Percentiles rank a stretch among this genome's conserved stretches.
These are phyloP conservation scores for Rubia occidens DNA, from an alignment of 305 asterid species.

Conservation along the genomic window DNA sequence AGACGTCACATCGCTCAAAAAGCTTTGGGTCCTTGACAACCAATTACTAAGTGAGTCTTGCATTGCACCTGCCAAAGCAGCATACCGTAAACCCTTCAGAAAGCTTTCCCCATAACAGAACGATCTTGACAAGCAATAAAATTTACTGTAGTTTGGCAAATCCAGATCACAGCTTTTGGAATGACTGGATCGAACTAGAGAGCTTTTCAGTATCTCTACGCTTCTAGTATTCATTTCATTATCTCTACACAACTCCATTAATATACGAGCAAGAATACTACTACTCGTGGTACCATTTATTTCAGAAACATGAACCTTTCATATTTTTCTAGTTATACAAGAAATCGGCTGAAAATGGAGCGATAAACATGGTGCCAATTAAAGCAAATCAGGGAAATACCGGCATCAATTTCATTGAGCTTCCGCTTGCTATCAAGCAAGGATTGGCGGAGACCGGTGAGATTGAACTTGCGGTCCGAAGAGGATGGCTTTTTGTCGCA, in stretches of 20 bases:
- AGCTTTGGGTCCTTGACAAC: conserved; percentile 76
- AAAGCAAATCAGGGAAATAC: conserved; percentile 34
- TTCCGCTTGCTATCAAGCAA: conserved; percentile 57
- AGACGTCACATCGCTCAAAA: conserved; percentile 58
- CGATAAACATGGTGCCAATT: not conserved
- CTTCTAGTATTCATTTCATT: not conserved
- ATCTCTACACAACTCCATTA: no score
- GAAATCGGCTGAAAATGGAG: not conserved
- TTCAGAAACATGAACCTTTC: no score
- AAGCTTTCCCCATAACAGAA: not conserved
- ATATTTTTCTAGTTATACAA: not conserved
- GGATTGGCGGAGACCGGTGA: conserved; percentile 49
- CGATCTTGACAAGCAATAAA: not conserved
- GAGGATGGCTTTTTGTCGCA: conserved; percentile 44
- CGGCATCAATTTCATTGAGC: conserved; percentile 53
- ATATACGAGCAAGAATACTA: no score
- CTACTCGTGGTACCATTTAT: not conserved
- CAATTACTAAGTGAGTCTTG: conserved; percentile 68
- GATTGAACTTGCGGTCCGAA: conserved; percentile 39
- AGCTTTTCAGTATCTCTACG: not conserved
- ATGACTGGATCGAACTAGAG: not conserved
- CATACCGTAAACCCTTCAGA: not conserved
- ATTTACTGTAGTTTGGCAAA: no score
- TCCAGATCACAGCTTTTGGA: not conserved
- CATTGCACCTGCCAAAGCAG: conserved; percentile 44